phyloP scores from a whole-genome alignment of 352 stramenopile species.

The Phytopythium litorale region DNA sequence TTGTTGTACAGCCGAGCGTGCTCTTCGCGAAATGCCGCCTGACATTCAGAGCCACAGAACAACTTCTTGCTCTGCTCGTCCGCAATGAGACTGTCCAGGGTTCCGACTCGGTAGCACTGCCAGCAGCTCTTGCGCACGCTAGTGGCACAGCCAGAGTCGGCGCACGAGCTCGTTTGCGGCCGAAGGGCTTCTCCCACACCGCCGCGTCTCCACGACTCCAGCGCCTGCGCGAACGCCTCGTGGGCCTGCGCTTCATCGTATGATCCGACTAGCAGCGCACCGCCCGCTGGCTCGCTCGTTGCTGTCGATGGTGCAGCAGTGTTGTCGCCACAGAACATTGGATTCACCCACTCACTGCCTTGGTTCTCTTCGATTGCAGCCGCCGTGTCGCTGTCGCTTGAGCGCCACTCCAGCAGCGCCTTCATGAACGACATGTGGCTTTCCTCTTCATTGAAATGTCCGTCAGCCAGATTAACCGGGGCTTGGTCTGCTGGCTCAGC shows the following conservation, averaged over 20 bases:
- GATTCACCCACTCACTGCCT: conserved; percentile 62
- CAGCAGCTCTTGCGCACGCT: conserved; percentile 65
- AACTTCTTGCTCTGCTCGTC: conserved; percentile 41
- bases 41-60: conserved; percentile 51
- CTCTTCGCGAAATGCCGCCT: conserved; percentile 35
- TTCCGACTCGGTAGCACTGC: conserved; percentile 72
- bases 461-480: conserved; percentile 71
- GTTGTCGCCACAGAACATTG: conserved; percentile 25
- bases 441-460: conserved; percentile 68
- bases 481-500: conserved; percentile 16
- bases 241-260: conserved; percentile 76
- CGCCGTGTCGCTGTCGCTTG: conserved; percentile 23
- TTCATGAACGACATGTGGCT: conserved; percentile 80
- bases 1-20: conserved; percentile 41
- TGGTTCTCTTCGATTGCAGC: conserved; percentile 15
- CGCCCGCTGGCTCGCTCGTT: conserved; percentile 14
- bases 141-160: conserved; percentile 40
- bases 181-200: neutral
- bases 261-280: conserved; percentile 43
- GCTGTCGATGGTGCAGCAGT: neutral
- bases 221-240: conserved; percentile 50
- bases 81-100: conserved; percentile 30
- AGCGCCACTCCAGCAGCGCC: conserved; percentile 70
- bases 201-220: conserved; percentile 54
- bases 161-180: neutral